Base-by-base conservation (phyloP, 1,139 yeast species). In the Candida gigantensis region DNA sequence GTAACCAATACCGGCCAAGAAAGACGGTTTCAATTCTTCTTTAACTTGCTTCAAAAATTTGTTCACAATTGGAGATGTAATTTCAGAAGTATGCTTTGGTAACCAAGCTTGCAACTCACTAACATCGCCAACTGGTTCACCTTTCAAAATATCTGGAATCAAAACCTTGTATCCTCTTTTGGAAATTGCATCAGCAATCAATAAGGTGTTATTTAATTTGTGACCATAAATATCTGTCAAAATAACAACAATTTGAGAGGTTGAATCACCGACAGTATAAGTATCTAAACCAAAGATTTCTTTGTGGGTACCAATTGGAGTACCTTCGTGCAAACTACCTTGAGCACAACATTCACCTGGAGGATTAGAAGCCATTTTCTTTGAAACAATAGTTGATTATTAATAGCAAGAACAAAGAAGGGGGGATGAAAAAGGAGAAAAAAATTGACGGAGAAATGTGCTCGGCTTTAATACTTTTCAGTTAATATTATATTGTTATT, bases 171-270 rank as follows among this genome's bases (percentile, higher is more conserved):
- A 85, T 6, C 25, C 18, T 3, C 38, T 33, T 33, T 61, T 60
- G 33, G 92, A 84, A 41, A 83, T 71, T 38, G 74, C 68, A 57
- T 88, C 96, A 19, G 96, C 96, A 44, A 84, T 53, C 44, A 82
- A 64, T 51, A 67, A 62, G 20, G 63, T 64, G 58, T 88, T 88
- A 55, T 64, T 65, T 52, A 70, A 70, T 32, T 65, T 61, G 55
- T 74, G 62, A 31, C 96, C 96, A 45, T 57, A 77, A 37, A 88
- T 65, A 55, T 89, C 96, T 34, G 94, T 74, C 29, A 81, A 48
- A 33, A 85, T 70, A 20, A 85, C 79, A 27, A 87, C 55, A 14
- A 81, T 49, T 54, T 61, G 59, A 42, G 63, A 44, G 42, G 63
- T 45, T 24, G 56, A 63, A 20, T 60, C 56, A 24, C 92, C 90